Percentiles rank a stretch among this genome's conserved stretches.
Evolutionary conservation across 345 rosid species (phyloP).

Genomic region (Populus simonii): DNA sequence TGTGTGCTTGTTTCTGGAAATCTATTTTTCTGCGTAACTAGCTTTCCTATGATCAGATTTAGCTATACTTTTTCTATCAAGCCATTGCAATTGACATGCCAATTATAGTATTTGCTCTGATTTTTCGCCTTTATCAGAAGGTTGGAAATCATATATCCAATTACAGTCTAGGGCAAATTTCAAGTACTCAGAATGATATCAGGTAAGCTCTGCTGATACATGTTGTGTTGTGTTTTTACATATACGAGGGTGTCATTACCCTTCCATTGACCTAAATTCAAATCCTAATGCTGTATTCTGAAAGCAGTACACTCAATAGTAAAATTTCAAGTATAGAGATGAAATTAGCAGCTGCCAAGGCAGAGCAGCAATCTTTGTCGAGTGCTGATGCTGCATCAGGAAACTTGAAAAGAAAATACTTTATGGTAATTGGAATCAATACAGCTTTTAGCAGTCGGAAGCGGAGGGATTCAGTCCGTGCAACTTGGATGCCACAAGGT

Average conservation of each 20-base stretch:
- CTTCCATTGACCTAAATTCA: constrained; percentile 4
- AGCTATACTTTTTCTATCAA: not conserved
- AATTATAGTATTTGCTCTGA: constrained; percentile 8
- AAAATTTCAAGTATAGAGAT: constrained; percentile 45
- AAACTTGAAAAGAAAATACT: constrained; percentile 42
- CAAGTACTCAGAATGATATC: constrained; percentile 23
- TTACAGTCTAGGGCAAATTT: constrained; percentile 26
- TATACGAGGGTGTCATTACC: not conserved
- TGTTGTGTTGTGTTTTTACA: not conserved
- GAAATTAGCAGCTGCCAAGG: constrained; percentile 45
- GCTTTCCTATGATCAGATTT: not conserved
- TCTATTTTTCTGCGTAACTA: not conserved
- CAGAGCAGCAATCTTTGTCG: constrained; percentile 30
- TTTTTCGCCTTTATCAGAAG: constrained; percentile 28
- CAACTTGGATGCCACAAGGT: constrained; percentile 98
- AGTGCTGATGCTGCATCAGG: constrained; percentile 12
- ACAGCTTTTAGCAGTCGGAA: constrained; percentile 81
- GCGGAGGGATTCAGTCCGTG: constrained; percentile 78
- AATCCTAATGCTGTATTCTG: not conserved
- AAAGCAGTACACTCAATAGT: constrained; percentile 48
- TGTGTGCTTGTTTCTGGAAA: not conserved
- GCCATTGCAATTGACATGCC: not conserved
- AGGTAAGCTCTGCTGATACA: constrained; percentile 28
- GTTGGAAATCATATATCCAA: constrained; percentile 32
- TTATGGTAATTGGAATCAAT: constrained; percentile 87